Base-by-base conservation (phyloP, 345 rosid genomes). In the Adansonia digitata region DNA sequence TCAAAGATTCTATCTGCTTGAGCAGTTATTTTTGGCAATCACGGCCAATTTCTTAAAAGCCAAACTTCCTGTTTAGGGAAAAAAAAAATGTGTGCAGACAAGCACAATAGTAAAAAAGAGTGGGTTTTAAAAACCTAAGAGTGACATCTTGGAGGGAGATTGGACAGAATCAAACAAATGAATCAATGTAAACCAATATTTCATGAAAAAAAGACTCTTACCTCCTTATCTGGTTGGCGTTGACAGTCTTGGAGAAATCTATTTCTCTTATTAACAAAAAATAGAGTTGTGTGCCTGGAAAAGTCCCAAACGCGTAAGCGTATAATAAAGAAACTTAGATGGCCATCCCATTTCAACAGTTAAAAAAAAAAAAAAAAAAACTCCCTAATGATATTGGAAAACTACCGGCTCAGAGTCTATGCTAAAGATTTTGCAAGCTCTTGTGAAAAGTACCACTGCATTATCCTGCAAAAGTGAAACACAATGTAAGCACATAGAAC, bases 351-450 rank as follows among this genome's bases (percentile, higher is more conserved):
- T 26, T 71, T 68, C 43, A 76, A 26, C 34, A 31, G 34, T 46
- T 4, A 63, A 40, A 2, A 6, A 63, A 27, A 5, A 46, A 12
- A 67, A 4, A 48, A 27, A 69, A 40, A 45, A 14, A 29, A 27
- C 59, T 11, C 43, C 60, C 27, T 3, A 70, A 29, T 9, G 29
- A 20, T 39, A 37, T 37, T n/a, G 7, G 59, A 46, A 69, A 65
- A 78, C 79, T 83, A 91, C 98, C 93, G 81, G 89, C 82, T 91
- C 94, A 78, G 91, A 86, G 73, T 92, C 96, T 68, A 84, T 76
- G 78, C 86, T 89, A 80, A 94, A 92, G 80, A 94, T 94, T 91
- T 88, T 92, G 88, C 94, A 89, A 46, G 98, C 98, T 89, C 98
- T 87, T 89, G 86, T 88, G 85, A 91, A 94, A 81, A 87, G 87